Base-by-base conservation (phyloP, 2,329 filamentous ascomycete species). In the Boeremia lycopersici region DNA sequence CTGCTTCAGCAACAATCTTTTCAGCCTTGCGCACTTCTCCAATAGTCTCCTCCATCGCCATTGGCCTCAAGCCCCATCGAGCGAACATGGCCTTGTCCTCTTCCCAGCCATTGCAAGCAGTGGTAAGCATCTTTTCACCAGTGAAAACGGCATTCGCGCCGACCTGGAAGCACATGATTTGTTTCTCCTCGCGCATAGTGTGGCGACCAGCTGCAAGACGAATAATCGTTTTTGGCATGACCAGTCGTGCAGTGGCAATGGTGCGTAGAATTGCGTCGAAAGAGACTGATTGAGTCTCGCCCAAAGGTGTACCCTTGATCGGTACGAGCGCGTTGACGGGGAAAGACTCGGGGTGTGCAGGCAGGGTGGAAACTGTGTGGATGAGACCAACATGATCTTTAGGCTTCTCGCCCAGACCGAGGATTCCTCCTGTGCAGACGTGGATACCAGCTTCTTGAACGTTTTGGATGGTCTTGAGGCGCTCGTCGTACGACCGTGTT, bases 141-240 rank as follows among this genome's bases (percentile, higher is more conserved):
- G 92, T 96, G 72, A 96, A 96, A 30, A 96, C 89, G n/a, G 92
- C 92, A 67, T 96, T 96, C 1, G 92, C 92, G 12, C 92, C 92
- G 0, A 91, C 91, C 84, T 90, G 88, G 78, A 96, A 96, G 76
- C 91, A 96, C 62, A 93, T 74, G 12, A 91, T 87, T 77, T 96
- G 92, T 79, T 96, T 89, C 76, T 95, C 91, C 77, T 96, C 92
- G 4, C 85, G 83, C 84, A 96, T 89, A 11, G 87, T 90, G 72
- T 90, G 92, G 41, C 92, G 82, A 2, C 92, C 92, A 0, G 92
- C 92, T 0, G 92, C 92, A 42, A 96, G 86, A 38, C 92, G 86
- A 61, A 96, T 91, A 63, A 96, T 96, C 15, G 91, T 95, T 1
- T 83, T 82, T 0, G 92, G 92, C 84, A 96, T 91, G 42, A 96